phyloP scores from a whole-genome alignment of 495 filamentous ascomycete species.

The Cudoniella acicularis region DNA sequence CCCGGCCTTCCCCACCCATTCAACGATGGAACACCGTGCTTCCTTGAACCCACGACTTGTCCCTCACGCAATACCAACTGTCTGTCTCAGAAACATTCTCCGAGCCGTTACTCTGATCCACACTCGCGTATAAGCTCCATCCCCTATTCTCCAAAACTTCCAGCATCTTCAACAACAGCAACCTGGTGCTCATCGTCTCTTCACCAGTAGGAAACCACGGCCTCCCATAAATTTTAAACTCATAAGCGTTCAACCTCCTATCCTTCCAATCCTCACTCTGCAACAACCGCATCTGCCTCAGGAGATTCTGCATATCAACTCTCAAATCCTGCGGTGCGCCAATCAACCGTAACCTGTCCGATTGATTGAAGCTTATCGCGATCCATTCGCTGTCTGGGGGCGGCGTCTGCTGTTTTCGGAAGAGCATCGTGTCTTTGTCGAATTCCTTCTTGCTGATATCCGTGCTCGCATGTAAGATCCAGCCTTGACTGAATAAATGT shows the following conservation, averaged over 20 bases:
- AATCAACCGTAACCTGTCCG: constrained; percentile 15
- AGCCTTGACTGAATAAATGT: constrained; percentile 13
- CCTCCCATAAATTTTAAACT: constrained; percentile 20
- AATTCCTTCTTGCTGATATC: constrained; percentile 12
- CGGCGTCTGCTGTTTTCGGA: constrained; percentile 13
- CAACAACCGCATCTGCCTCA: constrained; percentile 4
- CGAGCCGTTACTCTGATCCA: constrained; percentile 9
- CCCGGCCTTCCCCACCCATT: no score
- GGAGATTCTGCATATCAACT: neutral
- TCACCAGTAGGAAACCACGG: constrained; percentile 14
- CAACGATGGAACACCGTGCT: constrained; percentile 17
- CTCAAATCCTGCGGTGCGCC: constrained; percentile 9
- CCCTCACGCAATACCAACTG: constrained; percentile 21
- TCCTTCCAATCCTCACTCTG: constrained; percentile 20
- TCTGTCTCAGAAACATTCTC: constrained; percentile 12
- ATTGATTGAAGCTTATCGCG: constrained; percentile 13
- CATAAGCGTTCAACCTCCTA: constrained; percentile 10
- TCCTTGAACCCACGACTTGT: constrained; percentile 13
- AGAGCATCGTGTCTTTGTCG: constrained; percentile 19
- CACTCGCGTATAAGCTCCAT: constrained; percentile 20
- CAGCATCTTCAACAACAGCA: constrained; percentile 17
- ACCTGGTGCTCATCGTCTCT: constrained; percentile 8
- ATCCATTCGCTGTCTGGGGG: constrained; percentile 18
- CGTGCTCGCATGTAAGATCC: constrained; percentile 19
- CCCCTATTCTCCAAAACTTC: constrained; percentile 18